Evolutionary conservation across 164 flowering plant genomes (phyloP), one percentile per base, ranked within the genome.

Genomic region (Vitis vinifera): DNA sequence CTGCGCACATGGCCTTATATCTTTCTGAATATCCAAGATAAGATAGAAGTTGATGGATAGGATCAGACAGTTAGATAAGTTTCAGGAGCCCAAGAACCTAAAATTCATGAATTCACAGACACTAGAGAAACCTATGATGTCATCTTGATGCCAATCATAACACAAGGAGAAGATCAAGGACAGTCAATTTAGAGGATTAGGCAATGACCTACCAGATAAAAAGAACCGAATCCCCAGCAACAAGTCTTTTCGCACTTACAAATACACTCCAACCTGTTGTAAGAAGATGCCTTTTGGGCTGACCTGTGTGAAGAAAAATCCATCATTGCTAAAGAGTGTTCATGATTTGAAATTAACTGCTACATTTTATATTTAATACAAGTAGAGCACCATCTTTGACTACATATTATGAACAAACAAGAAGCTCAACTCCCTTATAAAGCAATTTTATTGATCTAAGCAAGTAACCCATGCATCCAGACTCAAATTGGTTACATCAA

Each of bases 241-340:
- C 88, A 75, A 92, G 93, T 75, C 95, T 82, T 69, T 92, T 92
- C 63, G 95, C 93, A 82, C 95, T 92, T 1, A 92, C 95, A 81
- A 89, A 92, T 64, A 90, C 92, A 79, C 97, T 91, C 97, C 94
- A 91, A 57, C 97, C 97, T 7, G 97, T 89, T 1, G 97, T 92
- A 64, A 92, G 94, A 29, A 92, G 91, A 79, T 92, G 97, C 80
- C 96, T 80, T 77, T 92, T 92, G 19, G 97, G 96, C 80, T 92
- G 97, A 75, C 97, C 97, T 92, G 93, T 72, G 77, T 29, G 12
- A 65, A 50, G 30, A 71, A 70, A 11, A 66, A 56, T 63, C 3
- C 17, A 65, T 8, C 6, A 12, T 10, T 11, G 3, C 15, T 3
- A 37, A 6, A 6, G 44, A 37, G 44, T 37, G 44, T 37, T 37